Percentiles rank a stretch among this genome's conserved stretches.
These are phyloP conservation scores for Suhomyces tanzawaensis DNA, from an alignment of 805 yeast species.

Conservation along the genomic window DNA sequence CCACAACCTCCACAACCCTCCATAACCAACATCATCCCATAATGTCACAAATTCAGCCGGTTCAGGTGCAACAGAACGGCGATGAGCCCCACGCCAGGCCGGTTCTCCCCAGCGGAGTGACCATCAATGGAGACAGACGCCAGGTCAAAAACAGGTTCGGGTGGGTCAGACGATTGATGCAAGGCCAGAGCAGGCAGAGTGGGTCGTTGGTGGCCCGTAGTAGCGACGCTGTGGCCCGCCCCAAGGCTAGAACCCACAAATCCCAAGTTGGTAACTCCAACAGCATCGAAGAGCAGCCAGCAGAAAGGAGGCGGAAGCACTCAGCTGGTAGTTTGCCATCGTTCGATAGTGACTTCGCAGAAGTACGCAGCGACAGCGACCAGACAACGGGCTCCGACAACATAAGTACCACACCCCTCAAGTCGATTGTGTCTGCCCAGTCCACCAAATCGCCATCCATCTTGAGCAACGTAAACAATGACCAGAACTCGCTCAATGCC, in stretches of 20 bases:
- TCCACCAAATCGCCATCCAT: constrained; percentile 42
- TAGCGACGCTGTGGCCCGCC: no score
- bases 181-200: constrained; percentile 27
- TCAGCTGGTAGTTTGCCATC: constrained; percentile 12
- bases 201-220: constrained; percentile 1
- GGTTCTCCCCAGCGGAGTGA: no score
- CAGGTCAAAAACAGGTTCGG: constrained; percentile 33
- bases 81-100: constrained; percentile 2
- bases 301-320: no score
- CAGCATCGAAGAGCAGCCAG: constrained; percentile 2
- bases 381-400: constrained; percentile 33
- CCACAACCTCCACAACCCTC: background rate
- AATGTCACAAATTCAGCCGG: background rate
- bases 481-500: constrained; percentile 33
- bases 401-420: constrained; percentile 47
- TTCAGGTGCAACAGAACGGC: background rate
- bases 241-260: no score
- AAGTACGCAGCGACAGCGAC: constrained; percentile 14
- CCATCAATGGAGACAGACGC: no score
- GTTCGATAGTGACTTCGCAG: constrained; percentile 10
- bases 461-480: constrained; percentile 28
- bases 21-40: background rate
- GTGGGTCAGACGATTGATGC: constrained; percentile 42
- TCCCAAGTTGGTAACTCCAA: no score
- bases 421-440: constrained; percentile 42